These are phyloP conservation scores for Neoboletus brunneissimus DNA, from an alignment of 768 basidiomycete species.

Conservation along the genomic window DNA sequence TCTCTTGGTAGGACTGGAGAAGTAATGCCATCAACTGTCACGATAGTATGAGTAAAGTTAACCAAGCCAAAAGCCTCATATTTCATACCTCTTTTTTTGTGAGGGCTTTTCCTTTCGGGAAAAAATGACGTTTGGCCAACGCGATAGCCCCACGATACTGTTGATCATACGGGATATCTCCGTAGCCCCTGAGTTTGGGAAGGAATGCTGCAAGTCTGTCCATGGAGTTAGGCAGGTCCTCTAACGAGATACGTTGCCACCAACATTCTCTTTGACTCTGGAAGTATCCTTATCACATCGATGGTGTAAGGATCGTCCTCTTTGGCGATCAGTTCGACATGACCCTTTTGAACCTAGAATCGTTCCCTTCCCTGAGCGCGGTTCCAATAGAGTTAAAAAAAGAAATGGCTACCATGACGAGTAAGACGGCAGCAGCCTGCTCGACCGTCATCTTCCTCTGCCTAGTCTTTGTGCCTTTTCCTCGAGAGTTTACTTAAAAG, in stretches of 20 bases:
- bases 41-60: not conserved
- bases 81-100: conserved; percentile 29
- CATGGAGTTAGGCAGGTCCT: not conserved
- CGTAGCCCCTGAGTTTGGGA: conserved; percentile 30
- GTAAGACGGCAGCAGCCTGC: conserved; percentile 25
- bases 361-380: not conserved
- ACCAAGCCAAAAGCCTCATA: not conserved
- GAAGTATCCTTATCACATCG: conserved; percentile 25
- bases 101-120: conserved; percentile 19
- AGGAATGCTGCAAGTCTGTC: conserved; percentile 27
- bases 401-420: conserved; percentile 17
- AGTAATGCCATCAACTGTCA: conserved; percentile 23
- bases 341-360: conserved; percentile 26
- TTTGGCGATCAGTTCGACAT: conserved; percentile 21
- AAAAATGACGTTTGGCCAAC: conserved; percentile 28
- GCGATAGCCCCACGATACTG: conserved; percentile 30
- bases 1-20: conserved; percentile 27
- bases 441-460: conserved; percentile 23
- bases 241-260: not conserved
- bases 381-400: not conserved
- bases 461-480: conserved; percentile 15
- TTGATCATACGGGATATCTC: conserved; percentile 25
- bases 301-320: conserved; percentile 13
- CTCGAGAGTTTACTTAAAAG: conserved; percentile 25
- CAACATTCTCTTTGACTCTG: conserved; percentile 23